These are phyloP conservation scores for Corrigiola litoralis DNA, from an alignment of 179 eudicot genomes.

Conservation along the genomic window DNA sequence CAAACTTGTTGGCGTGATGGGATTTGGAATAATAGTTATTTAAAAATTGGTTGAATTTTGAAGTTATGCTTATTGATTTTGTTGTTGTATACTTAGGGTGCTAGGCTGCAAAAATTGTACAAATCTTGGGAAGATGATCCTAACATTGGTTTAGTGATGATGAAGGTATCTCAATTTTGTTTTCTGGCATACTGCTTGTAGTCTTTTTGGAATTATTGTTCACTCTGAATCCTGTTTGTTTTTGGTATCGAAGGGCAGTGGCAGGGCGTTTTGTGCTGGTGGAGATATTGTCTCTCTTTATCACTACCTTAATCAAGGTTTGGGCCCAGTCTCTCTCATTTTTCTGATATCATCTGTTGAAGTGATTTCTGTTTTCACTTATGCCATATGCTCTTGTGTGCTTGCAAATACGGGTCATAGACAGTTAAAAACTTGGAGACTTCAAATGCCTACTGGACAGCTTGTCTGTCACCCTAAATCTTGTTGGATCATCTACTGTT, in stretches of 20 bases:
- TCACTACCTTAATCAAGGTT: constrained; percentile 51
- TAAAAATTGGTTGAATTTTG: not conserved
- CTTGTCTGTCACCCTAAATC: too few species aligned
- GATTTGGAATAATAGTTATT: not conserved
- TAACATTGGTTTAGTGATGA: constrained; percentile 57
- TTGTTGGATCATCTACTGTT: too few species aligned
- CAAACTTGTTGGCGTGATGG: not conserved
- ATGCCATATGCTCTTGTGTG: too few species aligned
- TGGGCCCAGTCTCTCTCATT: not conserved
- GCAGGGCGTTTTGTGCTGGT: constrained; percentile 91
- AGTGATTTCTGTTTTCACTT: too few species aligned
- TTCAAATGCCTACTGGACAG: too few species aligned
- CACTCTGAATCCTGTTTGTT: constrained; percentile 12
- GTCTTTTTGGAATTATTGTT: not conserved
- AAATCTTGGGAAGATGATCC: constrained; percentile 74
- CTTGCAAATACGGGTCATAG: too few species aligned
- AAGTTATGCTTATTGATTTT: not conserved
- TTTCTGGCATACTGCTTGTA: not conserved
- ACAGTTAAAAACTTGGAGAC: too few species aligned
- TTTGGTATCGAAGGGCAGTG: constrained; percentile 64
- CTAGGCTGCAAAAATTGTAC: constrained; percentile 60
- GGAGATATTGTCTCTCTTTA: constrained; percentile 72
- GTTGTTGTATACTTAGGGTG: constrained; percentile 38
- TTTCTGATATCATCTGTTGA: too few species aligned
- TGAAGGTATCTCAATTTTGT: constrained; percentile 51